Percentiles rank a stretch among this genome's conserved stretches.
Evolutionary conservation across 768 basidiomycete species (phyloP).

Genomic region (Amyloporia xantha): DNA sequence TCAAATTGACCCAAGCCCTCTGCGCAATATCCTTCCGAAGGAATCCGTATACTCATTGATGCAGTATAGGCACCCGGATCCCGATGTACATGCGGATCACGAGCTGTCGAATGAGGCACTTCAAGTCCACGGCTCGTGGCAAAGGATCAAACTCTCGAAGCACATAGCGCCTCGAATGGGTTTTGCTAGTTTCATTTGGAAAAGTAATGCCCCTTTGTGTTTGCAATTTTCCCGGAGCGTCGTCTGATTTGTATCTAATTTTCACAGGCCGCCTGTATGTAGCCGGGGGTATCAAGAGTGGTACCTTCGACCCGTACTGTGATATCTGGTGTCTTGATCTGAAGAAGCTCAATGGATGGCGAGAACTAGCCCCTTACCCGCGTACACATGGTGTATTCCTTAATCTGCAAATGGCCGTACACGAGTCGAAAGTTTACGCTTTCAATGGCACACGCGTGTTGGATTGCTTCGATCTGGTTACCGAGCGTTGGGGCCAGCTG

Average conservation of each 20-base stretch:
- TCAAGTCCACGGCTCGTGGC: conserved; percentile 33
- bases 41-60: not conserved
- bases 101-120: conserved; percentile 6
- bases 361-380: conserved; percentile 13
- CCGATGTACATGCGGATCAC: conserved; percentile 4
- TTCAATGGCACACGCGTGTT: conserved; percentile 27
- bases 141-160: conserved; percentile 23
- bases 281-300: conserved; percentile 11
- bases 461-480: conserved; percentile 31
- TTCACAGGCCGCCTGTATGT: conserved; percentile 13
- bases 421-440: conserved; percentile 30
- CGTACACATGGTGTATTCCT: not conserved
- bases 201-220: conserved; percentile 13
- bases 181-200: conserved; percentile 18
- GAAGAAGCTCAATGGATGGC: conserved; percentile 13
- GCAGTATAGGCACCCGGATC: conserved; percentile 13
- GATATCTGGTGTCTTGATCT: conserved; percentile 19
- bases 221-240: not conserved
- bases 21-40: conserved; percentile 4
- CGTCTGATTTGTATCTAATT: too few species aligned
- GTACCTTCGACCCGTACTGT: conserved; percentile 8
- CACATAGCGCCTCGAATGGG: conserved; percentile 22
- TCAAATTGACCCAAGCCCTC: not conserved
- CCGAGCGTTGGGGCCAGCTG: conserved; percentile 28
- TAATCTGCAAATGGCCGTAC: conserved; percentile 14